Evolutionary conservation across 768 basidiomycete species (phyloP).

Genomic region (Lactifluus piperatus): DNA sequence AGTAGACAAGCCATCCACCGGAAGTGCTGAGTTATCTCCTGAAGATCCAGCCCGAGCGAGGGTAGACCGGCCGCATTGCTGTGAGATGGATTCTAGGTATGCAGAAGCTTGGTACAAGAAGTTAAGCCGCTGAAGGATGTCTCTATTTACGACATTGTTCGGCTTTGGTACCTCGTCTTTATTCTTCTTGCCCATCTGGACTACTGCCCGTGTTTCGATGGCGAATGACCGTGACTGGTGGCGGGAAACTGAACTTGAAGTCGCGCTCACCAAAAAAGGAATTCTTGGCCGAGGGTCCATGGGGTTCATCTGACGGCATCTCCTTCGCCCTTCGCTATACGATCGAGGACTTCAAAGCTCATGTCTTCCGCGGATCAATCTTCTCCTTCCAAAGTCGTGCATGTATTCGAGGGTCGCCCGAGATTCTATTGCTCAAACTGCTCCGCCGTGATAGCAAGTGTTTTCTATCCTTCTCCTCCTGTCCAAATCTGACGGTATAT

Average conservation of each 20-base stretch:
- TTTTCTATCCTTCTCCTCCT: background rate
- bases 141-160: conserved; percentile 52
- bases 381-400: conserved; percentile 40
- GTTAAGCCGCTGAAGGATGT: conserved; percentile 76
- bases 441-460: conserved; percentile 57
- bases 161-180: conserved; percentile 48
- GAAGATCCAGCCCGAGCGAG: background rate
- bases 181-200: conserved; percentile 57
- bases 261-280: background rate
- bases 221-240: no score
- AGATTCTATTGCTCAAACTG: conserved; percentile 61
- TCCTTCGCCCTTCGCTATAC: no score
- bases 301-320: background rate
- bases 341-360: no score
- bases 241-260: background rate
- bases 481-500: background rate
- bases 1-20: background rate
- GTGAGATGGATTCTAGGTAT: conserved; percentile 39
- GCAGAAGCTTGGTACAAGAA: conserved; percentile 79
- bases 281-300: background rate
- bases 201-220: background rate
- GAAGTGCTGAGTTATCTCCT: background rate
- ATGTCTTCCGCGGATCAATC: conserved; percentile 10
- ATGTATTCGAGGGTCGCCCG: conserved; percentile 57
- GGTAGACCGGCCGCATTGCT: background rate